Base-by-base conservation (phyloP, 192 early-diverging fungal species). In the Podila epigama region DNA sequence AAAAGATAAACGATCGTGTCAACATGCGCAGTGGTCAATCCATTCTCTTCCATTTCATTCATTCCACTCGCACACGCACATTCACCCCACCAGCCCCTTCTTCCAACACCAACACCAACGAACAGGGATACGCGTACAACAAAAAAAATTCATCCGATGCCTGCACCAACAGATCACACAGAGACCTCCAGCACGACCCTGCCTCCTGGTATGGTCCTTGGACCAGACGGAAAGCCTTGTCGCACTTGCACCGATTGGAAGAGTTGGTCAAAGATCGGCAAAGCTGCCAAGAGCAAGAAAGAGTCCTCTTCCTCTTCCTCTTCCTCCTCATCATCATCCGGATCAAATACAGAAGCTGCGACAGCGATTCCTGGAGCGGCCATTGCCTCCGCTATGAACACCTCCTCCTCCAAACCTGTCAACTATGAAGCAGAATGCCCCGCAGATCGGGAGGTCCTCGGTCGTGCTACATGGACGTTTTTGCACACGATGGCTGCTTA, bases 401-500 rank as follows among this genome's bases (percentile, higher is more conserved):
- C 63, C 36, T 51, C 71, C 2, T 41, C 79, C 18, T 58, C 81
- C 51, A 61, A 60, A 44, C 48, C 70, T 0, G 63, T 77, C 28
- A 33, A 77, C 39, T 77, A 77, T 29, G 73, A 77, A 27, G 56
- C 75, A 51, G 86, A 89, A 48, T 97, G 95, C 70, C 95, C 95
- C 18, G 89, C 95, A 0, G 96, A 99, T 77, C 89, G 89, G 6
- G 81, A 85, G 58, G 84, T 85, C 33, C 90, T 99, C 22, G 97
- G 97, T 27, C 81, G 86, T 5, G 86, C 94, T n/a, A 95, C 95
- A 0, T 99, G 97, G 97, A 98, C 96, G 5, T 95, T 98, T 59
- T 83, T 99, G 53, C 97, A 99, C 79, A 96, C 96, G 1, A 96
- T 97, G 90, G 94, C 96, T 4, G 95, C 96, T 0, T 97, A 99